phyloP scores from a whole-genome alignment of 148 eudicot genomes.

The Pharnaceum exiguum region DNA sequence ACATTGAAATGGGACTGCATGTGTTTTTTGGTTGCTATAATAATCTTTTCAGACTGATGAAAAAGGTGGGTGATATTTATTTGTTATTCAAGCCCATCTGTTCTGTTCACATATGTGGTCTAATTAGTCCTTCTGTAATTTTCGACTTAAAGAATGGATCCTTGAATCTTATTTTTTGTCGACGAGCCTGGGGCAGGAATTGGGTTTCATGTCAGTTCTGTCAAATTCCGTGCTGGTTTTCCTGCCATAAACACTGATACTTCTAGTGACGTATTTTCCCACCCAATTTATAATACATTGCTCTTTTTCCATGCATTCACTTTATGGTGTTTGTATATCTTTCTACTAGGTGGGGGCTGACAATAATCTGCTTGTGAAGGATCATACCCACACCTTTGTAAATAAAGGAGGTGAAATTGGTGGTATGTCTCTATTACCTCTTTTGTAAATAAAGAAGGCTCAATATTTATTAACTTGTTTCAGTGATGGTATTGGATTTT shows the following conservation, averaged over 20 bases:
- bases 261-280: too few relatives aligned
- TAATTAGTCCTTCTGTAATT: too few relatives aligned
- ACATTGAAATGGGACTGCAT: conserved; percentile 96
- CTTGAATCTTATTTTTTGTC: too few relatives aligned
- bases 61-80: conserved; percentile 58
- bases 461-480: conserved; percentile 9
- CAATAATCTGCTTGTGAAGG: conserved; percentile 92
- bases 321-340: conserved; percentile 1
- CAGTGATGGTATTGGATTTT: too few relatives aligned
- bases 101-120: too few relatives aligned
- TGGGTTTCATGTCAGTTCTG: too few relatives aligned
- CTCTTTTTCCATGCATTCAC: conserved; percentile 2
- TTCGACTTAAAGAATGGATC: too few relatives aligned
- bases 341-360: conserved; percentile 79
- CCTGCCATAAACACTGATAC: too few relatives aligned
- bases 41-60: conserved; percentile 90
- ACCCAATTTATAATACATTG: background rate
- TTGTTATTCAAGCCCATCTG: background rate
- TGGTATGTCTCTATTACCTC: conserved; percentile 68
- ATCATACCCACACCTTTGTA: conserved; percentile 94
- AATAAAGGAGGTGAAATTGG: conserved; percentile 93
- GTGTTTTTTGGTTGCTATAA: conserved; percentile 98
- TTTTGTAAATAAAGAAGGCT: too few relatives aligned
- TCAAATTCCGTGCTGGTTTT: too few relatives aligned
- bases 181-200: too few relatives aligned